phyloP scores from a whole-genome alignment of 2,329 filamentous ascomycete species.

The Paraphoma chrysanthemicola region DNA sequence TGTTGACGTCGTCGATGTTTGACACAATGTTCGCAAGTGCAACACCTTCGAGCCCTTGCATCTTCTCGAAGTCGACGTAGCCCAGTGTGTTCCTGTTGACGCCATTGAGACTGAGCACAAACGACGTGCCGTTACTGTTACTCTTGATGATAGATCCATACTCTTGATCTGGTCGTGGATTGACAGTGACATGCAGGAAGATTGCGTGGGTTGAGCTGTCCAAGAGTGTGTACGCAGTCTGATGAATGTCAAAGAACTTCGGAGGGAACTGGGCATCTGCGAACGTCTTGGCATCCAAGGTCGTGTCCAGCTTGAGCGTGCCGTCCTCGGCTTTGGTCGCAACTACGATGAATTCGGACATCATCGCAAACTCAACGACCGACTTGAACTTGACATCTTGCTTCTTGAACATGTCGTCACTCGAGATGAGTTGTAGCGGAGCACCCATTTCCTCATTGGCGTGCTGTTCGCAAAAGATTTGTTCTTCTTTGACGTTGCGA shows the following conservation, averaged over 20 bases:
- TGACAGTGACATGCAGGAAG: constrained; percentile 90
- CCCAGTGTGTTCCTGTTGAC: constrained; percentile 81
- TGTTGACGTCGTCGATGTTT: constrained; percentile 71
- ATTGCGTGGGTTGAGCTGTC: constrained; percentile 94
- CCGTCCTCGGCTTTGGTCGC: constrained; percentile 72
- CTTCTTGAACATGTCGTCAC: constrained; percentile 78
- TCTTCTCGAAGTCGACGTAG: constrained; percentile 96
- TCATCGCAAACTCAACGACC: constrained; percentile 87
- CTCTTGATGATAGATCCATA: constrained; percentile 95
- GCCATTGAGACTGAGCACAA: constrained; percentile 79
- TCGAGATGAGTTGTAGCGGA: constrained; percentile 74
- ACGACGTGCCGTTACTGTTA: constrained; percentile 97
- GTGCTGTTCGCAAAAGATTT: constrained; percentile 70
- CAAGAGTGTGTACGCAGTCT: constrained; percentile 88
- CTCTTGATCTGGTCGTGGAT: constrained; percentile 67
- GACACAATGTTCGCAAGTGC: constrained; percentile 83
- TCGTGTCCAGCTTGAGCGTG: constrained; percentile 78
- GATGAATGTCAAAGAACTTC: constrained; percentile 79
- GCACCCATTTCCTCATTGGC: constrained; percentile 69
- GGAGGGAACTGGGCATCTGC: constrained; percentile 84
- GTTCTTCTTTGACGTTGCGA: constrained; percentile 63
- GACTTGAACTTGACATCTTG: constrained; percentile 69
- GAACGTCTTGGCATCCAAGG: constrained; percentile 82
- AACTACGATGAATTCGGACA: constrained; percentile 95
- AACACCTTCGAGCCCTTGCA: constrained; percentile 89